phyloP scores from a whole-genome alignment of 129 eudicot species.

The Glebionis coronaria region DNA sequence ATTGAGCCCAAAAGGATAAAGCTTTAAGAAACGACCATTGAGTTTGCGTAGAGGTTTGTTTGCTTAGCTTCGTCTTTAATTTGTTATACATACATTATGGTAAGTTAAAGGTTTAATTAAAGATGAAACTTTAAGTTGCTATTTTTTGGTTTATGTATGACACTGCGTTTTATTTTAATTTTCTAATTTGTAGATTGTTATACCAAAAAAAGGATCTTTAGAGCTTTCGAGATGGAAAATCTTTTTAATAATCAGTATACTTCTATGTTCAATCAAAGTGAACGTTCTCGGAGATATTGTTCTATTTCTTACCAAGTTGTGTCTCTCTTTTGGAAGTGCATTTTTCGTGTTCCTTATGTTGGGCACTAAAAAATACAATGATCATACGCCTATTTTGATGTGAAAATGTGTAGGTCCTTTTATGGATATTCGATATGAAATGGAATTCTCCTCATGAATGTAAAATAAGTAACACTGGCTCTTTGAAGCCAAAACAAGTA shows the following conservation, averaged over 20 bases:
- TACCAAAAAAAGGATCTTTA: conserved; percentile 82
- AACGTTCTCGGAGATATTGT: conserved; percentile 90
- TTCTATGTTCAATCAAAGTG: conserved; percentile 80
- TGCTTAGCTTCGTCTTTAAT: no score
- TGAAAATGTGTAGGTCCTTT: no score
- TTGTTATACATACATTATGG: no score
- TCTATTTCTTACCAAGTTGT: conserved; percentile 82
- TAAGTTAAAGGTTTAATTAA: conserved; percentile 19
- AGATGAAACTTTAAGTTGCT: neutral
- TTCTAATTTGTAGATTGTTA: conserved; percentile 57
- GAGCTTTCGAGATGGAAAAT: conserved; percentile 84
- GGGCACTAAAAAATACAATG: conserved; percentile 75
- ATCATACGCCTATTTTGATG: conserved; percentile 37
- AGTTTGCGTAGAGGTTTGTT: no score
- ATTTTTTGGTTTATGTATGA: neutral
- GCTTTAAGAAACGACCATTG: no score
- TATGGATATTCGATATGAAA: no score
- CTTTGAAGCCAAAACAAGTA: no score
- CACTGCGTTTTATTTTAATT: conserved; percentile 8
- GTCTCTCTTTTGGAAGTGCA: conserved; percentile 86
- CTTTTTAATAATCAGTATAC: conserved; percentile 81
- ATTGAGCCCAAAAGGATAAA: no score
- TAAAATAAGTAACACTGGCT: no score
- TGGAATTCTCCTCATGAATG: no score
- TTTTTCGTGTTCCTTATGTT: conserved; percentile 86